phyloP scores from a whole-genome alignment of 371 early-diverging fungal genomes.

The Thermomucor indicae-seudaticae region DNA sequence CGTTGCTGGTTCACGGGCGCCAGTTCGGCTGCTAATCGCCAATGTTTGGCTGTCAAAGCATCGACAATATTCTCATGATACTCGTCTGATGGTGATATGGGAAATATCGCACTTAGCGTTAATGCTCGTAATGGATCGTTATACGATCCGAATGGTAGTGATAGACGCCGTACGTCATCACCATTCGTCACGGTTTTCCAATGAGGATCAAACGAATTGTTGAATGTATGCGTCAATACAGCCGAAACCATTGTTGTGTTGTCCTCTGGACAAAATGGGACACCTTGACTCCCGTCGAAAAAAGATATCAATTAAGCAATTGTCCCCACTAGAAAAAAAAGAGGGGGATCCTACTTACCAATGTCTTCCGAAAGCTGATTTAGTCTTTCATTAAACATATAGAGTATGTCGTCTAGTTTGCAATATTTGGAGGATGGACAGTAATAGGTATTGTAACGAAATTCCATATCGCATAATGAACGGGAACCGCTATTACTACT shows the following conservation, averaged over 20 bases:
- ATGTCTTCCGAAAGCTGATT: slow-evolving; percentile 29
- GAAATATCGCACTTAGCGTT: slow-evolving; percentile 61
- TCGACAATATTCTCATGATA: slow-evolving; percentile 58
- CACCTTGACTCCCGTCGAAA: too few species aligned
- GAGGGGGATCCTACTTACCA: slow-evolving; percentile 19
- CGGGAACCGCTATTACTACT: slow-evolving; percentile 5
- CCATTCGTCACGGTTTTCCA: slow-evolving; percentile 40
- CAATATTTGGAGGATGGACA: slow-evolving; percentile 55
- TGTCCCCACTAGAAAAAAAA: background rate
- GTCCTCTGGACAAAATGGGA: too few species aligned
- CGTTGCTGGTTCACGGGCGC: slow-evolving; percentile 52
- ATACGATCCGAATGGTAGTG: slow-evolving; percentile 63
- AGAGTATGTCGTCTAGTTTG: slow-evolving; percentile 53
- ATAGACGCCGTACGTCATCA: slow-evolving; percentile 18
- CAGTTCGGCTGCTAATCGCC: slow-evolving; percentile 56
- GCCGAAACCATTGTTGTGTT: slow-evolving; percentile 35
- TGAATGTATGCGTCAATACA: slow-evolving; percentile 50
- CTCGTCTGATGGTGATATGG: slow-evolving; percentile 37
- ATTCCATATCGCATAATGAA: slow-evolving; percentile 33
- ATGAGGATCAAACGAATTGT: slow-evolving; percentile 55
- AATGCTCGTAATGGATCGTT: slow-evolving; percentile 70
- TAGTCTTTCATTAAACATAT: slow-evolving; percentile 51
- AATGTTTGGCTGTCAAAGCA: slow-evolving; percentile 56
- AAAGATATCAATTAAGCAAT: too few species aligned
- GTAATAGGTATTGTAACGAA: slow-evolving; percentile 59